A percentile compares a stretch with the other conserved stretches of the same genome.
These are phyloP conservation scores for Bipolaris sorokiniana DNA, from an alignment of 2,329 filamentous ascomycete species.

Conservation along the genomic window DNA sequence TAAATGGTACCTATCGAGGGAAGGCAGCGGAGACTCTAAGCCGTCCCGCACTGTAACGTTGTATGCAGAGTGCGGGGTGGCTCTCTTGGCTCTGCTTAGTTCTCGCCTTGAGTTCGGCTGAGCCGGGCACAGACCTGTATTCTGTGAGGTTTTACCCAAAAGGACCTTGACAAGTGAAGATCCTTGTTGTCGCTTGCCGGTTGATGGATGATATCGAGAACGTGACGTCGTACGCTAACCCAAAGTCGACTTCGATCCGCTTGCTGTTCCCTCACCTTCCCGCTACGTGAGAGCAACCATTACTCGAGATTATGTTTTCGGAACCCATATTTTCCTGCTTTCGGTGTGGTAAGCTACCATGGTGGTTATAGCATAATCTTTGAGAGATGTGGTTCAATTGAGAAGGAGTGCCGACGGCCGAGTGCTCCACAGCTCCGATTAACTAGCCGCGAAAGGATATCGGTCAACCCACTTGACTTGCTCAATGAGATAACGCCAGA, in stretches of 20 bases:
- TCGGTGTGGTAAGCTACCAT: too few species aligned
- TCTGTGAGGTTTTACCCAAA: constrained; percentile 3
- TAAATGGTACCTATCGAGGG: constrained; percentile 6
- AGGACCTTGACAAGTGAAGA: constrained; percentile 2
- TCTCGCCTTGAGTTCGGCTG: constrained; percentile 3
- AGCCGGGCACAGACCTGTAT: background rate
- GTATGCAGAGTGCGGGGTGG: constrained; percentile 30
- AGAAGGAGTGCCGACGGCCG: too few species aligned
- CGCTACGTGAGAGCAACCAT: constrained; percentile 3
- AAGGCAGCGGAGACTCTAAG: constrained; percentile 21
- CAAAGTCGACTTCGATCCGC: constrained; percentile 1
- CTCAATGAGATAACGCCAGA: too few species aligned
- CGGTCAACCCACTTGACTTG: too few species aligned
- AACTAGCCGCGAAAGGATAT: too few species aligned
- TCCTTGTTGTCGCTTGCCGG: background rate
- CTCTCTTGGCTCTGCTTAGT: constrained; percentile 26
- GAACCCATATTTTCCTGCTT: background rate
- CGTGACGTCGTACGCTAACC: constrained; percentile 11
- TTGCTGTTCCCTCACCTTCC: constrained; percentile 6
- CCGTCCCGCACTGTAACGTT: constrained; percentile 15
- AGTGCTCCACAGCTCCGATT: too few species aligned
- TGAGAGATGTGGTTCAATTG: too few species aligned
- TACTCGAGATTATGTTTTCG: background rate
- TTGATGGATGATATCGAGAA: background rate
- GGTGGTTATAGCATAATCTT: background rate